Percentiles rank a stretch among this genome's conserved stretches.
Evolutionary conservation across 1,284 basidiomycete genomes (phyloP).

Genomic region (Ustilago cynodontis): DNA sequence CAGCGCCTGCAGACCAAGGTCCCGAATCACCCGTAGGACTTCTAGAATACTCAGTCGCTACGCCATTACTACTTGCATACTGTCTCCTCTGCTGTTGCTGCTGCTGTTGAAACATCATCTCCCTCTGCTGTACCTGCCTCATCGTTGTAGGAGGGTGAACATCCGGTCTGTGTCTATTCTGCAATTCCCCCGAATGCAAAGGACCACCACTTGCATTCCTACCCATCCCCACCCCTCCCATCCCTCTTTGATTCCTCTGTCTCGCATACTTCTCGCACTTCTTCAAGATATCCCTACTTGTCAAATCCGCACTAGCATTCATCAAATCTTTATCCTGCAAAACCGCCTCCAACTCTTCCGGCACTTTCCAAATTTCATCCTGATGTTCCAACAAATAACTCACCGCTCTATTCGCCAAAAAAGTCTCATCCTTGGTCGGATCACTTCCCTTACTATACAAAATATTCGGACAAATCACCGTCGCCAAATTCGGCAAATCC

Average conservation of each 20-base stretch:
- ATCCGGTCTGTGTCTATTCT: constrained; percentile 54
- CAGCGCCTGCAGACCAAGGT: constrained; percentile 37
- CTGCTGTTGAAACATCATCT: constrained; percentile 30
- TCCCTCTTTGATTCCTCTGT: constrained; percentile 10
- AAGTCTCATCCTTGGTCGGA: constrained; percentile 91
- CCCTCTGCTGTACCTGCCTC: constrained; percentile 51
- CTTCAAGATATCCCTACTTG: constrained; percentile 63
- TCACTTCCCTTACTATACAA: constrained; percentile 86
- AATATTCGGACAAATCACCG: constrained; percentile 96
- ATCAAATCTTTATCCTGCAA: constrained; percentile 66
- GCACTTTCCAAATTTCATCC: constrained; percentile 79
- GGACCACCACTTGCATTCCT: constrained; percentile 43
- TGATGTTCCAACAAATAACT: constrained; percentile 84
- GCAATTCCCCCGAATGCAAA: constrained; percentile 40
- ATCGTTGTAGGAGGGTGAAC: constrained; percentile 58
- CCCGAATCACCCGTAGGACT: constrained; percentile 31
- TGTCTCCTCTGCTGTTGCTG: constrained; percentile 29
- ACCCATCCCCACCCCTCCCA: constrained; percentile 23
- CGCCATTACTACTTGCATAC: constrained; percentile 21
- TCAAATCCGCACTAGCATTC: constrained; percentile 59
- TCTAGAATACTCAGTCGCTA: constrained; percentile 37
- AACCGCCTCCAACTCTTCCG: constrained; percentile 62
- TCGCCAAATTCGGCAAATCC: constrained; percentile 96
- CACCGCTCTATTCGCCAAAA: constrained; percentile 80
- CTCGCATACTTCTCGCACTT: constrained; percentile 64